Evolutionary conservation across 2,329 filamentous ascomycete species (phyloP).

Genomic region (Metarhizium brunneum): DNA sequence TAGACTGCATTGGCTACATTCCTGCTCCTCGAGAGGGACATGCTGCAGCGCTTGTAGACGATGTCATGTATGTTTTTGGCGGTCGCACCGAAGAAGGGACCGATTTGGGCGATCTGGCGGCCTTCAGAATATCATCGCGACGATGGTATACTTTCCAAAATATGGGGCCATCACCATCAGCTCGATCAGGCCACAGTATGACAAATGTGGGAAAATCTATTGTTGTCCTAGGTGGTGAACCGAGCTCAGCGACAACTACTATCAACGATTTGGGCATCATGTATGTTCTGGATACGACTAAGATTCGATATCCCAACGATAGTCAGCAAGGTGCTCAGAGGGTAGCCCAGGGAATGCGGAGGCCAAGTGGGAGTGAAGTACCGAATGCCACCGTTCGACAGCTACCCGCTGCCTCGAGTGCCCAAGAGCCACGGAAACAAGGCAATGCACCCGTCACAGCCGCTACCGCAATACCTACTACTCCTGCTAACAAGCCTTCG

Average conservation of each 20-base stretch:
- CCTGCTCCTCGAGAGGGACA: slow-evolving; percentile 90
- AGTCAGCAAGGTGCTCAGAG: slow-evolving; percentile 30
- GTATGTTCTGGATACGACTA: slow-evolving; percentile 88
- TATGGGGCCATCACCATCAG: slow-evolving; percentile 92
- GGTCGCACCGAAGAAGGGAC: slow-evolving; percentile 88
- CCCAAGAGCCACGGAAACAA: slow-evolving; percentile 3
- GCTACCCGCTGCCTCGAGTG: slow-evolving; percentile 20
- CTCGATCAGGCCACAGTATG: slow-evolving; percentile 95
- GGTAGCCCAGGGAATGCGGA: slow-evolving; percentile 25
- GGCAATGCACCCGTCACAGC: not conserved
- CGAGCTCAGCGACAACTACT: slow-evolving; percentile 74
- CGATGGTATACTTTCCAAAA: slow-evolving; percentile 99
- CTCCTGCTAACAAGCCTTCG: slow-evolving; percentile 23
- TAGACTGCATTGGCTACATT: slow-evolving; percentile 97
- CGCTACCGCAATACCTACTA: not conserved
- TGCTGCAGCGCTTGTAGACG: slow-evolving; percentile 84
- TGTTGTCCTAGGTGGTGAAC: slow-evolving; percentile 87
- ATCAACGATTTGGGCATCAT: slow-evolving; percentile 78
- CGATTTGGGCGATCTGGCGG: slow-evolving; percentile 87
- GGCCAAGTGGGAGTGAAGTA: slow-evolving; percentile 32
- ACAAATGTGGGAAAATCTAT: slow-evolving; percentile 88
- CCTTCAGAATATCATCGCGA: slow-evolving; percentile 63
- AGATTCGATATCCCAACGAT: slow-evolving; percentile 93
- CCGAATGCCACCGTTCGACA: slow-evolving; percentile 21
- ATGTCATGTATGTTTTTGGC: slow-evolving; percentile 99